Base-by-base conservation (phyloP, 2,329 filamentous ascomycete genomes). In the Ophiostoma populinum region DNA sequence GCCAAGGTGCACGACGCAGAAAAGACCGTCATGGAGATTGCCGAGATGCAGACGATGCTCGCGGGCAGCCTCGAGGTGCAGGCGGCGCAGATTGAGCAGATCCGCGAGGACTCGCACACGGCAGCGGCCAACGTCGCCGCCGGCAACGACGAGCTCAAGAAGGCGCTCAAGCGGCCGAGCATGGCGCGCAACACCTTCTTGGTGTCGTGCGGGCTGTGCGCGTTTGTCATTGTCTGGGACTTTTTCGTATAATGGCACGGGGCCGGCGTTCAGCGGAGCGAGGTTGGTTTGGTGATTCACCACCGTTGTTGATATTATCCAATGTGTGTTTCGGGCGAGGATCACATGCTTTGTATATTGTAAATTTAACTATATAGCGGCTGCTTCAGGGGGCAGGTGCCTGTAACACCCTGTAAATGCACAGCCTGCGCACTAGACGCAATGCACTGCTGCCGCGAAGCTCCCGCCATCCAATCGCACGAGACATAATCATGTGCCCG, bases 1-100 rank as follows among this genome's bases (percentile, higher is more conserved):
- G 79, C 86, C 54, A 90, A 95, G 66, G 83, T 95, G 45, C 80
- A 79, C 81, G 92, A 78, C 18, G 85, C 85, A 0, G 85, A 98
- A 54, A 82, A 80, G 52, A 93, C 85, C 1, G 67, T 98, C 6
- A 56, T 92, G 4, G 90, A 98, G 53, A 94, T 98, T 43, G 80
- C 83, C 7, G 85, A 92, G 51, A 63, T 98, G 34, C 90, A 98
- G 53, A 82, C 80, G 37, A 75, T 87, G 36, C 75, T 98, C 10
- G 82, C 90, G 26, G 73, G 72, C 47, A 92, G 94, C 50, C 67
- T 98, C 16, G 70, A 76, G 25, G 76, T 78, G 11, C 90, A 98
- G 51, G 79, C 81, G 36, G 83, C 82, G 38, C 78, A 90, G 47
- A 92, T 98, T 42, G 80, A 85, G 40, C 80, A 90, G 51, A 65